Evolutionary conservation across 768 basidiomycete genomes (phyloP).

Genomic region (Mycena rosella): DNA sequence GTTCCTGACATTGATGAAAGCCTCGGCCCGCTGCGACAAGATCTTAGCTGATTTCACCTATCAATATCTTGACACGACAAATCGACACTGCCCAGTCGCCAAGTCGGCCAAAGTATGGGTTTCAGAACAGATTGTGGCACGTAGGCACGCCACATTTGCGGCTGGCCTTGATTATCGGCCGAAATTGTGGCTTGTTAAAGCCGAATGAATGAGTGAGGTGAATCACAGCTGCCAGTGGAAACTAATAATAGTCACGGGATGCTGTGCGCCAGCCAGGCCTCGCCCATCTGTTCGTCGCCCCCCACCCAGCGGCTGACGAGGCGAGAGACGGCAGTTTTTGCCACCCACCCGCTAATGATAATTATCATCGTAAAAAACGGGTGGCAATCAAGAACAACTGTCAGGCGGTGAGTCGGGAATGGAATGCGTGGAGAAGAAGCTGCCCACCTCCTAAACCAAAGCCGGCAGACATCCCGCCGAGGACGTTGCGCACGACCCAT

Average conservation of each 20-base stretch:
- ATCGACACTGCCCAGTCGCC: background rate
- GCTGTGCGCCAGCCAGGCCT: conserved; percentile 86
- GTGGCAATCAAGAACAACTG: conserved; percentile 84
- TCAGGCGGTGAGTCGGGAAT: background rate
- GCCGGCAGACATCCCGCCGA: conserved; percentile 90
- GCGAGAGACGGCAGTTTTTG: conserved; percentile 73
- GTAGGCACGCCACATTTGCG: background rate
- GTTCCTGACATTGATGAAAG: conserved; percentile 18
- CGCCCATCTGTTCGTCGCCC: conserved; percentile 65
- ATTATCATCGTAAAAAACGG: conserved; percentile 82
- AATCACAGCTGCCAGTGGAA: background rate
- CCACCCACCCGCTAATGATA: conserved; percentile 78
- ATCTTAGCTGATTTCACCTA: too few species aligned
- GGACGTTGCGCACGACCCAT: conserved; percentile 86
- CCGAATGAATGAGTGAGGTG: background rate
- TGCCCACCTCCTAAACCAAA: conserved; percentile 83
- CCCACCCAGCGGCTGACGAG: conserved; percentile 80
- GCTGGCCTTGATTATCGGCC: too few species aligned
- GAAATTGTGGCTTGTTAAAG: too few species aligned
- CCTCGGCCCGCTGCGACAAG: conserved; percentile 1
- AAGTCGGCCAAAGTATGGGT: background rate
- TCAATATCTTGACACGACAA: too few species aligned
- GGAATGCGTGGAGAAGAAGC: background rate
- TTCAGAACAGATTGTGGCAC: background rate
- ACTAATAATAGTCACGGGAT: conserved; percentile 63